Evolutionary conservation across 2,329 filamentous ascomycete genomes (phyloP), one percentile per base, ranked within the genome.

Genomic region (Drechslera avenae): DNA sequence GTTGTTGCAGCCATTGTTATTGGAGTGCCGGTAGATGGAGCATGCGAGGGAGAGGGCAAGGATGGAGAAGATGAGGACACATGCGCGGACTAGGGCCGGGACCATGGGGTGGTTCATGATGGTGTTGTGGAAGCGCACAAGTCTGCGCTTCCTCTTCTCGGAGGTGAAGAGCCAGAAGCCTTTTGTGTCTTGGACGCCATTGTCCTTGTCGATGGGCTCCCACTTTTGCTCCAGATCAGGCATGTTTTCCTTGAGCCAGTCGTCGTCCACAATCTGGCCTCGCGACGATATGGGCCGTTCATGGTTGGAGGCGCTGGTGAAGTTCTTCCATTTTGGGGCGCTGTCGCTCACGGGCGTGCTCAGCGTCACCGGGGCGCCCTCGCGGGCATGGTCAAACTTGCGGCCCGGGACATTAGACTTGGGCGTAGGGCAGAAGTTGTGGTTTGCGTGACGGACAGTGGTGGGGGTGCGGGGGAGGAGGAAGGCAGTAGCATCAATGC

Each of bases 61-160:
- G 32, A 36, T 83, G 2, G 91, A 96, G 55, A 95, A 95, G 52
- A 86, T 80, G 69, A 96, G 86, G 41, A 96, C 90, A 12, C 84
- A 87, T 16, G 96, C 76, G 44, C 94, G 89, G 70, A 96, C 90
- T 12, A 89, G 78, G 46, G 97, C 79, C 2, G 94, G 94, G 1
- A 96, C 88, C 58, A 97, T 86, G 10, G 91, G 88, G 66, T 92
- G 91, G 51, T 87, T 86, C 65, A 96, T 79, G 21, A 95, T 79
- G 31, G 84, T 82, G 45, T 83, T 81, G 79, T 88, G 88, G 42
- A 88, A 73, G 47, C 85, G 82, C 67, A 85, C 83, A 54, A 81
- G 73, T 74, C 79, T 81, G 50, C 77, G 76, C 59, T 81, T 76
- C 41, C 80, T 76, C 60, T 80, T 79, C 17, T 73, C 71, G 9